Base-by-base conservation (phyloP, 192 early-diverging fungal genomes). In the Coemansia erecta region DNA sequence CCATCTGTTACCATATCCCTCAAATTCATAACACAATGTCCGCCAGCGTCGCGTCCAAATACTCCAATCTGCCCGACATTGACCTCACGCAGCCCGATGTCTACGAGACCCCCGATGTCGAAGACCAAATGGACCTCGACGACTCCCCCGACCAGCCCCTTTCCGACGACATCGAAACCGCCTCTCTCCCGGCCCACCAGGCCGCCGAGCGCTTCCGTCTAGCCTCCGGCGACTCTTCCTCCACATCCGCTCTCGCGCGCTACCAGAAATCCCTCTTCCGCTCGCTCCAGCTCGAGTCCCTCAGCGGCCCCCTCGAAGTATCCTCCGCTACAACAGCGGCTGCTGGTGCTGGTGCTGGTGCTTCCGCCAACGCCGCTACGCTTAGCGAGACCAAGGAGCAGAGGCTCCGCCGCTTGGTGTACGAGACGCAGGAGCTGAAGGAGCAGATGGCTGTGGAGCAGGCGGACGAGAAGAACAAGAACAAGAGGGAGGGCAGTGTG, bases 361-460 rank as follows among this genome's bases (percentile, higher is more conserved):
- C n/a, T n/a, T 47, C 46, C 7, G 18, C 50, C 6, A 56, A 45
- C 11, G 56, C 40, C 24, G 23, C 73, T 41, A 49, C 61, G 33
- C 66, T 87, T 23, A 69, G 72, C 28, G 93, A 95, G 64, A 93
- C 90, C 1, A 72, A 85, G 18, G 61, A 90, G 33, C 89, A 95
- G 64, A 82, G 85, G 58, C 67, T 92, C 19, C 82, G 89, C 22
- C 81, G 93, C 13, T 85, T 95, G 39, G 82, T 90, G 61, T 87
- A 81, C 58, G 93, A 95, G 66, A 86, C 90, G 9, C 87, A 93
- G 58, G 90, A 95, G 54, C 84, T 95, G 4, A 73, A 68, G 17
- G 82, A 85, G 53, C 87, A 91, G 62, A 53, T 92, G 3, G 57
- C 48, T 4, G 17, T 19, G 5, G 63, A 58, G 5, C 21, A 15